These are phyloP conservation scores for Bombardia bombarda DNA, from an alignment of 495 filamentous ascomycete genomes.

Conservation along the genomic window DNA sequence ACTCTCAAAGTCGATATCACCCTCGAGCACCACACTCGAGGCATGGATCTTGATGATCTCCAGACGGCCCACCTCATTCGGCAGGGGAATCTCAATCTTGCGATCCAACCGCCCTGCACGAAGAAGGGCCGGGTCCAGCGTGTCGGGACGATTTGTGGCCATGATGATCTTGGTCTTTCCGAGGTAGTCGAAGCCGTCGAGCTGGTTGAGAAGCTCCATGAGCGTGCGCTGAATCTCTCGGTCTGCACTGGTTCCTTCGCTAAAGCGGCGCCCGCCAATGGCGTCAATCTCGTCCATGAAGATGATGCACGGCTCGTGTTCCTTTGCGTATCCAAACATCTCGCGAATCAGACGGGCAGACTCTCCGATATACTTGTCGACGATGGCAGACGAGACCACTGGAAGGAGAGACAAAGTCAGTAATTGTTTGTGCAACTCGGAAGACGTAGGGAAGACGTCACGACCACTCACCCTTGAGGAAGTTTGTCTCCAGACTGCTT, in stretches of 20 bases:
- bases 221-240: conserved; percentile 97
- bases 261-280: conserved; percentile 94
- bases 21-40: conserved; percentile 74
- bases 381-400: conserved; percentile 99
- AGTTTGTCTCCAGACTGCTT: conserved; percentile 96
- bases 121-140: conserved; percentile 88
- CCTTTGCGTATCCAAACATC: conserved; percentile 99
- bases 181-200: conserved; percentile 98
- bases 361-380: conserved; percentile 99
- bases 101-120: conserved; percentile 91
- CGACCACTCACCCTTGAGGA: conserved; percentile 83
- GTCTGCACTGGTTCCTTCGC: conserved; percentile 97
- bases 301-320: conserved; percentile 99
- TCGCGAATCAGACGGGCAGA: conserved; percentile 95
- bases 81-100: conserved; percentile 97
- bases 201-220: conserved; percentile 98
- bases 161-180: conserved; percentile 99
- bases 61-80: conserved; percentile 95
- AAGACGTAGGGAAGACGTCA: no score
- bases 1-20: conserved; percentile 98
- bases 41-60: conserved; percentile 99
- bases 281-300: conserved; percentile 99
- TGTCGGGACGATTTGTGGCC: conserved; percentile 98
- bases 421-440: no score
- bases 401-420: not conserved